phyloP scores from a whole-genome alignment of 208 protist genomes.

The Vickermania spadyakhi region DNA sequence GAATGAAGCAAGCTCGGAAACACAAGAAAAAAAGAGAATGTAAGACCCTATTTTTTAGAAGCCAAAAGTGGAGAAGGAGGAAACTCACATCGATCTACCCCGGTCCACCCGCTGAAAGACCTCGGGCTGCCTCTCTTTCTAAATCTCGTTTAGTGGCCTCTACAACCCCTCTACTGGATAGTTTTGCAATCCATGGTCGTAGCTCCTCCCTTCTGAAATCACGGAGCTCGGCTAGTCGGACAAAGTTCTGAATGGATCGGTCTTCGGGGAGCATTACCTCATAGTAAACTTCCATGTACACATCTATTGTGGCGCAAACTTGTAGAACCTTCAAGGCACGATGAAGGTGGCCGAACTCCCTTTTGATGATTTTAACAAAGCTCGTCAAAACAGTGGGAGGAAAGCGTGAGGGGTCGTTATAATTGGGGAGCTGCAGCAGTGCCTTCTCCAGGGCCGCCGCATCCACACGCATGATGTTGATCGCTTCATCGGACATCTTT shows the following conservation, averaged over 20 bases:
- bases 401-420: constrained; percentile 74
- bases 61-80: too few species aligned
- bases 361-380: constrained; percentile 67
- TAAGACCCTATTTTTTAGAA: too few species aligned
- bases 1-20: too few species aligned
- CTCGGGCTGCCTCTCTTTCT: neutral
- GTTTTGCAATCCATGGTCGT: constrained; percentile 54
- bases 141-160: constrained; percentile 76
- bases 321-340: constrained; percentile 82
- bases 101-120: neutral
- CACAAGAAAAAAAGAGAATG: too few species aligned
- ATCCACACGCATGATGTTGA: constrained; percentile 74
- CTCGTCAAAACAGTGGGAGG: constrained; percentile 30
- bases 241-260: constrained; percentile 83
- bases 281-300: constrained; percentile 84
- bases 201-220: constrained; percentile 69
- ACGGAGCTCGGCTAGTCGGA: constrained; percentile 75
- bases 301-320: constrained; percentile 50
- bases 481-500: constrained; percentile 41
- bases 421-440: constrained; percentile 81
- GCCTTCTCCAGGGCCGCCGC: constrained; percentile 59
- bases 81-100: too few species aligned
- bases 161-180: constrained; percentile 78
- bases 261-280: constrained; percentile 73
- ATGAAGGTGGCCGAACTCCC: constrained; percentile 77